These are phyloP conservation scores for Daldinia loculata DNA, from an alignment of 495 filamentous ascomycete genomes.

Conservation along the genomic window DNA sequence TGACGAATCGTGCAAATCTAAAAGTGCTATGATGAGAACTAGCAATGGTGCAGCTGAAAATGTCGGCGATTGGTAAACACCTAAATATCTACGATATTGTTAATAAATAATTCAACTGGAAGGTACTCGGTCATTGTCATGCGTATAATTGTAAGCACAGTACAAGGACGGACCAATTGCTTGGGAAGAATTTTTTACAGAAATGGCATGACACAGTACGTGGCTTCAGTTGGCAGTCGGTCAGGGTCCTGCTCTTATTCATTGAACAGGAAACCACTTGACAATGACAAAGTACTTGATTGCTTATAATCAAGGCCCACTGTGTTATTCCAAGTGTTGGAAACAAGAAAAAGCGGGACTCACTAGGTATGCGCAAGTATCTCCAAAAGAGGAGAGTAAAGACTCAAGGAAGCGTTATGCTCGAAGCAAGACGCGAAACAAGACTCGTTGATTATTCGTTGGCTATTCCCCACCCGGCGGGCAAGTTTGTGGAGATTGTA, in stretches of 20 bases:
- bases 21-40: neutral
- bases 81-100: neutral
- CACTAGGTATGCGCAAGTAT: neutral
- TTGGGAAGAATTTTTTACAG: neutral
- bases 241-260: neutral
- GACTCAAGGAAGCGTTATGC: neutral
- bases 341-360: constrained; percentile 11
- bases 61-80: neutral
- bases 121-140: neutral
- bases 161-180: neutral
- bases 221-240: neutral
- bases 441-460: neutral
- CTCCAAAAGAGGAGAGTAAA: constrained; percentile 1
- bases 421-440: neutral
- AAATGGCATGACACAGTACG: neutral
- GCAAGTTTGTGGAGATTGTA: neutral
- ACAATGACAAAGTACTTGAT: neutral
- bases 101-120: neutral
- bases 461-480: neutral
- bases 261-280: neutral
- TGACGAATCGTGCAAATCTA: neutral
- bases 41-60: neutral
- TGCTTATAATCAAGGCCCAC: neutral
- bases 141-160: neutral
- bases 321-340: neutral